Evolutionary conservation across 176 grass and related monocot genomes (phyloP), one percentile per base, ranked within the genome.

Genomic region (Saccharum officinarum): DNA sequence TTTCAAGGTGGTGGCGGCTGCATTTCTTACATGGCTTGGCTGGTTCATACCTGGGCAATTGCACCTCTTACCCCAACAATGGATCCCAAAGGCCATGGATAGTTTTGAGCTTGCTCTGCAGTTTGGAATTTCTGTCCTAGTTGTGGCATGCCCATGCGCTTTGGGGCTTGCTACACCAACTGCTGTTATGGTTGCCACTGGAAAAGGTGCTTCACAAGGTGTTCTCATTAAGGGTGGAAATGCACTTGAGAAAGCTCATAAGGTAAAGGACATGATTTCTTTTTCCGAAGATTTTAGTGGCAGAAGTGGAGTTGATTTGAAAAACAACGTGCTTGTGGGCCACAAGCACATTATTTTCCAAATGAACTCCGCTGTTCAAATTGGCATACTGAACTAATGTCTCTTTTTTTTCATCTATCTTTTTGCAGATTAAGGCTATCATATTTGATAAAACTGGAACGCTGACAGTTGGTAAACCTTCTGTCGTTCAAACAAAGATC

Each of bases 371-470:
- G 11, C 31, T 84, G 3, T 81, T 52, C 79, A 70, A 28, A 72
- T 55, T 72, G n/a, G 1, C 13, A 15, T 54, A 82, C 49, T 67
- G 39, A 82, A 89, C 49, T 68, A 60, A 34, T 36, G 50, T 23
- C 47, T 50, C 20, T 31, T 57, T 74, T 57, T 46, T 67, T 59
- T 71, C 16, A 67, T 89, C 15, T 65, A 34, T 86, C 13, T 39
- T 54, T 86, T 59, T 79, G 74, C 80, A 99, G 97, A 91, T 99
- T 75, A 94, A 94, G 87, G 83, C 82, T 69, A 87, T 99, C 49
- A 84, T 99, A 83, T 99, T 99, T 82, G 97, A 99, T 87, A 99
- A 99, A 88, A 99, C 97, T 65, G 97, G 97, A 91, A 99, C 97
- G 5, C 75, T 99, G 57, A 99, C 97, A 46, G 62, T 94, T 52